Conservation (phyloP, 2,329 filamentous ascomycete species). For the Chalara sp. region DNA sequence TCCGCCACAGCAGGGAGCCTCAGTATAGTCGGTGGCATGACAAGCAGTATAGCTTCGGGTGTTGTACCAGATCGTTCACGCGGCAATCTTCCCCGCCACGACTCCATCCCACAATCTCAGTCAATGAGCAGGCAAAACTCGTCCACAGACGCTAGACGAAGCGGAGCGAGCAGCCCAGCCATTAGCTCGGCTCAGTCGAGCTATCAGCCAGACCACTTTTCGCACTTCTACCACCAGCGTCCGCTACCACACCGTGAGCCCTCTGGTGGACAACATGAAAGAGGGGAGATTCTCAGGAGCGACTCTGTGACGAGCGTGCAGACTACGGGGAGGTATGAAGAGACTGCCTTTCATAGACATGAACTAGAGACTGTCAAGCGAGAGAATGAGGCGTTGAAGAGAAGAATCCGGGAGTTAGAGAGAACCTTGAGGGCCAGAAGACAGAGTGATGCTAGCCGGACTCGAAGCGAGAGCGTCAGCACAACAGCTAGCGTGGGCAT, state of each 20-base stretch:
- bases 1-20: conserved; percentile 40
- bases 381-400: conserved; percentile 57
- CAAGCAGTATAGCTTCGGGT: conserved; percentile 39
- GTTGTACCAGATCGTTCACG: conserved; percentile 32
- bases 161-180: conserved; percentile 24
- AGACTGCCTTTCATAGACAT: conserved; percentile 50
- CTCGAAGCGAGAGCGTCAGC: conserved; percentile 47
- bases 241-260: conserved; percentile 20
- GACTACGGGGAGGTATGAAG: conserved; percentile 54
- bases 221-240: conserved; percentile 22
- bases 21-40: conserved; percentile 30
- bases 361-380: conserved; percentile 56
- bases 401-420: conserved; percentile 56
- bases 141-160: conserved; percentile 20
- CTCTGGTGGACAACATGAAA: conserved; percentile 2
- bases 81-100: conserved; percentile 14
- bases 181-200: conserved; percentile 13
- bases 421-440: conserved; percentile 34
- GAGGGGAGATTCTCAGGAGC: conserved; percentile 1
- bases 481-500: conserved; percentile 41
- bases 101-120: conserved; percentile 19
- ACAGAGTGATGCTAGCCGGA: conserved; percentile 35
- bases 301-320: conserved; percentile 38
- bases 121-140: conserved; percentile 26
- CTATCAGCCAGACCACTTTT: conserved; percentile 25